phyloP scores from a whole-genome alignment of 2,329 filamentous ascomycete genomes.

The Rutstroemia sp. region DNA sequence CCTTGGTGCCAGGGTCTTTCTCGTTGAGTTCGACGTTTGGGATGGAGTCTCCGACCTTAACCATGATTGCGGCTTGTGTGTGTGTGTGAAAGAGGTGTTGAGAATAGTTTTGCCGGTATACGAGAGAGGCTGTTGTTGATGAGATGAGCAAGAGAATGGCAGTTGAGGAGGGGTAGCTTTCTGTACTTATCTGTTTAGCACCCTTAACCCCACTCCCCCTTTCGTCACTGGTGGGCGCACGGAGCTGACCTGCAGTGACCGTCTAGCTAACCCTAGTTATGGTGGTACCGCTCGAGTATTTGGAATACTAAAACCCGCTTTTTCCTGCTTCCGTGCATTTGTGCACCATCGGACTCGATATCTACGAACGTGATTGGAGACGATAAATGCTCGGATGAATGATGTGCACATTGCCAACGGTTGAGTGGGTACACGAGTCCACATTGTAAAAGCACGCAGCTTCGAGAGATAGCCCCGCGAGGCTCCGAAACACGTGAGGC shows the following conservation, averaged over 20 bases:
- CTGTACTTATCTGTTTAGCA: not conserved
- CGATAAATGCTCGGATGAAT: too few species aligned
- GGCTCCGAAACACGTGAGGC: too few species aligned
- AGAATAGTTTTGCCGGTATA: not conserved
- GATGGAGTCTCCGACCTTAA: constrained; percentile 73
- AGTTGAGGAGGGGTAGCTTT: not conserved
- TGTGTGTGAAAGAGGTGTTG: not conserved
- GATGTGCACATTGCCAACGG: too few species aligned
- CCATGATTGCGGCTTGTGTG: constrained; percentile 16
- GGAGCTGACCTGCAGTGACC: not conserved
- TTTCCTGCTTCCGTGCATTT: not conserved
- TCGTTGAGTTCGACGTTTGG: constrained; percentile 73
- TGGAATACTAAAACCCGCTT: not conserved
- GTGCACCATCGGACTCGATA: too few species aligned
- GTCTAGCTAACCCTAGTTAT: too few species aligned
- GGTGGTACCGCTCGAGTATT: not conserved
- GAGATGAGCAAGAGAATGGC: not conserved
- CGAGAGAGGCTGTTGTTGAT: not conserved
- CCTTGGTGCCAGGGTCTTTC: constrained; percentile 78
- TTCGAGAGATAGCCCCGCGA: too few species aligned
- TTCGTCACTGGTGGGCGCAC: not conserved
- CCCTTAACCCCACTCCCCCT: not conserved
- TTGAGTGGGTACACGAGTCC: too few species aligned
- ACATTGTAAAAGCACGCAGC: too few species aligned
- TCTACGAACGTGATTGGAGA: too few species aligned